These are phyloP conservation scores for Xerocomellus dryophilus DNA, from an alignment of 768 basidiomycete species.

Conservation along the genomic window DNA sequence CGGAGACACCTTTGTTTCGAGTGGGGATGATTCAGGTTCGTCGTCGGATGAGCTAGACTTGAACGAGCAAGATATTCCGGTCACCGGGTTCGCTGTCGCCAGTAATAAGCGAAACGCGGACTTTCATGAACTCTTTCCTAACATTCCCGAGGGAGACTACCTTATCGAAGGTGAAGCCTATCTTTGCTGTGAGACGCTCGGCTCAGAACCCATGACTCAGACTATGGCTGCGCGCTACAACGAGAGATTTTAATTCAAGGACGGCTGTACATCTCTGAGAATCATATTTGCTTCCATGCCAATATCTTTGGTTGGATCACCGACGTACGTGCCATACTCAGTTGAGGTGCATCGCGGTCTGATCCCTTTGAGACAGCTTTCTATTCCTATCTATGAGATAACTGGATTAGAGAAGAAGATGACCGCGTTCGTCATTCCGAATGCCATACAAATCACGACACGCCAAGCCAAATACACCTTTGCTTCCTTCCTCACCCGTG, in stretches of 20 bases:
- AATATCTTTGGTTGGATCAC: conserved; percentile 99
- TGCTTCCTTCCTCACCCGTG: conserved; percentile 93
- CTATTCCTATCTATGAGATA: conserved; percentile 86
- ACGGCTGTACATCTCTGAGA: conserved; percentile 94
- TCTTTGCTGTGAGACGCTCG: neutral
- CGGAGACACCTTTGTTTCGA: conserved; percentile 26
- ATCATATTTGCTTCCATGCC: conserved; percentile 98
- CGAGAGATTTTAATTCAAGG: conserved; percentile 97
- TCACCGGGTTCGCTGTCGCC: conserved; percentile 96
- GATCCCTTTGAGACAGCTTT: conserved; percentile 49
- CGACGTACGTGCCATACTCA: conserved; percentile 57
- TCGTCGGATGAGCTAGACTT: conserved; percentile 35
- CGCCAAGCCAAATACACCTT: conserved; percentile 85
- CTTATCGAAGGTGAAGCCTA: conserved; percentile 83
- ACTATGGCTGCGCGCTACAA: conserved; percentile 96
- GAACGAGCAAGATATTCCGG: conserved; percentile 69
- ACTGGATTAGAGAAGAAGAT: conserved; percentile 89
- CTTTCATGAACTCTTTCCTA: conserved; percentile 91
- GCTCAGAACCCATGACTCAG: conserved; percentile 39
- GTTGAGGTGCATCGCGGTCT: conserved; percentile 2
- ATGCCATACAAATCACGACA: conserved; percentile 89
- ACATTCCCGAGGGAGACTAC: conserved; percentile 92
- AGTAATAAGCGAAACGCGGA: conserved; percentile 92
- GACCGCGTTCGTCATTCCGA: conserved; percentile 97
- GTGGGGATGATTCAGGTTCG: conserved; percentile 32